phyloP scores from a whole-genome alignment of 2,329 filamentous ascomycete species.

The Sporothrix pallida region DNA sequence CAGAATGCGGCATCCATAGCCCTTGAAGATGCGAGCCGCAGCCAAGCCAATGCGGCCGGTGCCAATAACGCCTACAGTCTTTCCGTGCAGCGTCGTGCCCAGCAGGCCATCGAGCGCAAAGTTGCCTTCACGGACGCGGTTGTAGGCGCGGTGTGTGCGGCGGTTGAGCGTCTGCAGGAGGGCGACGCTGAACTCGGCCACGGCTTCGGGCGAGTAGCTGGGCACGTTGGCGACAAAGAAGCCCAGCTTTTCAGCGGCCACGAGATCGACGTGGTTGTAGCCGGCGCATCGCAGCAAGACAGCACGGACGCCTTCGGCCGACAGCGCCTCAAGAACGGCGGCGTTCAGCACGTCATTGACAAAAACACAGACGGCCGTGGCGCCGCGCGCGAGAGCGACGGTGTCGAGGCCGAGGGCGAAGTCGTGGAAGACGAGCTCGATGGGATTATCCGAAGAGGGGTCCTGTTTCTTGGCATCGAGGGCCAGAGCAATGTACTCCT shows the following conservation, averaged over 20 bases:
- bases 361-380: slow-evolving; percentile 68
- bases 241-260: slow-evolving; percentile 57
- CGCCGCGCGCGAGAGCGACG: slow-evolving; percentile 57
- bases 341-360: slow-evolving; percentile 67
- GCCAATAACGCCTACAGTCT: slow-evolving; percentile 70
- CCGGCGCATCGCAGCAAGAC: slow-evolving; percentile 71
- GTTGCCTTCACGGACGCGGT: slow-evolving; percentile 71
- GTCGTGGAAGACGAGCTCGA: slow-evolving; percentile 63
- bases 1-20: slow-evolving; percentile 68
- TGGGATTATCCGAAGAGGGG: slow-evolving; percentile 38
- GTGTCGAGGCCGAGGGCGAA: slow-evolving; percentile 63
- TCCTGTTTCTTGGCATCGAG: slow-evolving; percentile 44
- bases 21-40: slow-evolving; percentile 64
- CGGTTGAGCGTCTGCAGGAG: slow-evolving; percentile 71
- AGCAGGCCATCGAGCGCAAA: slow-evolving; percentile 69
- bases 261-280: slow-evolving; percentile 70
- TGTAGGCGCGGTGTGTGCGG: slow-evolving; percentile 70
- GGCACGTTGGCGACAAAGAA: slow-evolving; percentile 71
- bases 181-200: slow-evolving; percentile 72
- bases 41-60: slow-evolving; percentile 69
- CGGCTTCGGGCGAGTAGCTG: slow-evolving; percentile 71
- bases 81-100: slow-evolving; percentile 65
- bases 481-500: slow-evolving; percentile 57
- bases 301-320: slow-evolving; percentile 57
- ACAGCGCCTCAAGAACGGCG: slow-evolving; percentile 58